Evolutionary conservation across 139 green algal species (phyloP).

Genomic region (Haematococcus sp.): DNA sequence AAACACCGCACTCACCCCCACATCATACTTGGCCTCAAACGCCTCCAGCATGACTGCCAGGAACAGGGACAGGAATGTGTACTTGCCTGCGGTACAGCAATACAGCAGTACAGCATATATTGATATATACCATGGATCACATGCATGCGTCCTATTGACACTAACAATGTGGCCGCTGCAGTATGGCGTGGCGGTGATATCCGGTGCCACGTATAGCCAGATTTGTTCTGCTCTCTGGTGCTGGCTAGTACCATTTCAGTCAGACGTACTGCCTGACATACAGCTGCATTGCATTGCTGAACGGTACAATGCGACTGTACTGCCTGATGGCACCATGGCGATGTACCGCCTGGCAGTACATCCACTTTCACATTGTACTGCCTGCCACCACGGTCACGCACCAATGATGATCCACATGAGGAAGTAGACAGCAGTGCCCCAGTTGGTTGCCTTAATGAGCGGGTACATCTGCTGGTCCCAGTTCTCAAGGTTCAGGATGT

Average conservation of each 20-base stretch:
- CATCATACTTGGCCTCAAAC: slow-evolving; percentile 48
- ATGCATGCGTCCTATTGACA: too few species aligned
- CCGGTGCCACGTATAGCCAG: too few species aligned
- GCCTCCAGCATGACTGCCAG: slow-evolving; percentile 73
- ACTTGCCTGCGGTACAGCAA: slow-evolving; percentile 46
- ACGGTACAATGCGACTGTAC: too few species aligned
- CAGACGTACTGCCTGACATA: too few species aligned
- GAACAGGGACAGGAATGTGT: slow-evolving; percentile 70
- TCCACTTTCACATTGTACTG: neutral
- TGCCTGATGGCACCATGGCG: neutral
- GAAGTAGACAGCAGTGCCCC: slow-evolving; percentile 57
- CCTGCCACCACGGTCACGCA: neutral
- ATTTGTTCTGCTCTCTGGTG: too few species aligned
- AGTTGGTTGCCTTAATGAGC: slow-evolving; percentile 46
- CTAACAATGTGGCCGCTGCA: too few species aligned
- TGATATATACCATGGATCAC: neutral
- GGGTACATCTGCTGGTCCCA: slow-evolving; percentile 62
- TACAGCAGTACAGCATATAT: neutral
- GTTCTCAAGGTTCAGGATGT: slow-evolving; percentile 69
- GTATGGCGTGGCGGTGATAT: too few species aligned
- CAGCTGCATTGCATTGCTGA: too few species aligned
- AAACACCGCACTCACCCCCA: neutral
- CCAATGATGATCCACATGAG: slow-evolving; percentile 71
- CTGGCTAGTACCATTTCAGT: too few species aligned
- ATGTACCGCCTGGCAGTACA: neutral